Evolutionary conservation across 768 basidiomycete genomes (phyloP), one percentile per base, ranked within the genome.

Genomic region (Cystofilobasidium ferigula): DNA sequence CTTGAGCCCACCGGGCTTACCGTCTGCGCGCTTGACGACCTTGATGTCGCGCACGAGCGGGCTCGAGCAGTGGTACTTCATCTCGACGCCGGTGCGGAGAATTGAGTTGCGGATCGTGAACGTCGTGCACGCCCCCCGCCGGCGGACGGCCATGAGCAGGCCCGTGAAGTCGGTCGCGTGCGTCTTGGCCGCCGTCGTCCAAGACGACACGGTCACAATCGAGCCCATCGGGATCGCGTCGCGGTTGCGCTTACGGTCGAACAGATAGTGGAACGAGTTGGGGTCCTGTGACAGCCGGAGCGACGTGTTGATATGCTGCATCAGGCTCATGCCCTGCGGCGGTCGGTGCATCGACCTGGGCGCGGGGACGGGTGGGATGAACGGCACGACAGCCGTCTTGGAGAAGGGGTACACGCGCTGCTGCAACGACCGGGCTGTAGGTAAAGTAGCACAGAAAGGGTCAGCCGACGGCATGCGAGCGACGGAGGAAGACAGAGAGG

Each of bases 91-190:
- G 16, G 87, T 89, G 69, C 90, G 82, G 71, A 89, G 87, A 61
- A 98, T 82, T 70, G 95, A 83, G 77, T 97, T 97, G 69, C 94
- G 83, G 60, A 98, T 78, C 61, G 85, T 80, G 73, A 98, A 88
- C n/a, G 85, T 86, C 32, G 89, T 91, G 77, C 90, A 89, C 34
- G 84, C 81, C 0, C 92, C 93, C 43, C 87, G 83, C 12, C 75
- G 68, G 60, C 89, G 83, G 70, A 93, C 82, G 35, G 84, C 83
- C 71, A 95, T 81, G 64, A 98, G 80, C 53, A 97, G 87, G 40
- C 94, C 94, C 8, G 90, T 88, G 77, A 97, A 98, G 24, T 71
- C 60, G 18, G 75, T 71, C 14, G 73, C 70, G 16, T 81, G 78
- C 20, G 84, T 86, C 12, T 88, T 87, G 8, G 89, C 84, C 67